Evolutionary conservation across 768 basidiomycete genomes (phyloP).

Genomic region (Cystofilobasidium ferigula): DNA sequence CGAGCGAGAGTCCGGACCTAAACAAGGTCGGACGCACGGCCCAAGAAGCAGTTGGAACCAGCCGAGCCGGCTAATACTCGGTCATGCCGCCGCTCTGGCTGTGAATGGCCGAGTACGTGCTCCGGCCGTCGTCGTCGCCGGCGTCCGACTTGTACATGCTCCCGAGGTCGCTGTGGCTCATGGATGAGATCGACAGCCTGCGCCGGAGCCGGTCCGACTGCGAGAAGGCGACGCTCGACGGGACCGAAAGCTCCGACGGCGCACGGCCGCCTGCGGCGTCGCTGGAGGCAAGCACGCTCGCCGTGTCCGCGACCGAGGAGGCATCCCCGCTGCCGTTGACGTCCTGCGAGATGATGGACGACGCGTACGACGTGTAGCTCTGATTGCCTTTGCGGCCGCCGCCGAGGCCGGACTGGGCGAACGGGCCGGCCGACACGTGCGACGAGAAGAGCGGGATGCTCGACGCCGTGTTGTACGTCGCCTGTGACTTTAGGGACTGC

Average conservation of each 20-base stretch:
- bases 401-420: conserved; percentile 44
- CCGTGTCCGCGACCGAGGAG: conserved; percentile 46
- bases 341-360: conserved; percentile 78
- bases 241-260: conserved; percentile 29
- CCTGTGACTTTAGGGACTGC: conserved; percentile 91
- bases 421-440: conserved; percentile 37
- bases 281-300: conserved; percentile 50
- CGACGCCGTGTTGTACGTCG: conserved; percentile 66
- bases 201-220: conserved; percentile 74
- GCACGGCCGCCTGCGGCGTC: conserved; percentile 9
- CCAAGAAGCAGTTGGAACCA: too few relatives aligned
- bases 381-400: conserved; percentile 21
- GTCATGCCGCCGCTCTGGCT: conserved; percentile 32
- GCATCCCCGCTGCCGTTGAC: conserved; percentile 41
- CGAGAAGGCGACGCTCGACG: conserved; percentile 60
- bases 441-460: conserved; percentile 67
- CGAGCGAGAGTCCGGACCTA: too few relatives aligned
- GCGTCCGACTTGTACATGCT: conserved; percentile 33
- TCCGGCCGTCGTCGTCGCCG: conserved; percentile 35
- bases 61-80: conserved; percentile 23
- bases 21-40: too few relatives aligned
- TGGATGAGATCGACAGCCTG: conserved; percentile 29
- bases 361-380: conserved; percentile 24
- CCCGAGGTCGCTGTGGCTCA: conserved; percentile 34
- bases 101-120: conserved; percentile 33